Evolutionary conservation across 208 protist genomes (phyloP), one percentile per base, ranked within the genome.

Genomic region (Acanthamoeba rhysodes): DNA sequence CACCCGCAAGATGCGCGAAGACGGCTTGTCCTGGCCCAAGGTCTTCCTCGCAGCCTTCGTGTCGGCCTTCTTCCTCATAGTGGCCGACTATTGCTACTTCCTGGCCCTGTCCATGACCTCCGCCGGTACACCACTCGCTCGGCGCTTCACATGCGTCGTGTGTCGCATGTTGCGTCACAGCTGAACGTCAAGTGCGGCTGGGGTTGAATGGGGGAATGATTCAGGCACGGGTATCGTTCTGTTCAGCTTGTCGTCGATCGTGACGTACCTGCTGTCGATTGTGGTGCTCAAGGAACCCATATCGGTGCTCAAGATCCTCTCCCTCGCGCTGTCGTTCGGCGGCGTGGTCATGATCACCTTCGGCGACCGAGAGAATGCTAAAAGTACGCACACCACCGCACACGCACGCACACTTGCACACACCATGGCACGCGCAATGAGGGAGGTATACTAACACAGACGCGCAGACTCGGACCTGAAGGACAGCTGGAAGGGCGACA

Each of bases 401-500:
- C 24, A 57, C 12, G 53, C 18, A 20, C 12, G 53, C 53, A 57
- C 14, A 22, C 18, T 2, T 4, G 37, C 45, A 48, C 45, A 10
- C 45, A 41, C 37, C 37, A 41, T 4, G 1, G 37, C n/a, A n/a
- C n/a, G 6, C 41, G 41, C 41, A 48, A 48, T 48, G 45, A 10
- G 0, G 14, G 45, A 48, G 45, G 10, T 48, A 10, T 48, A 1
- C 45, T 48, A 48, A 48, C 14, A 48, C 20, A 62, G 6, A 24
- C 10, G 20, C 14, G 4, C 57, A 62, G 57, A 62, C 20, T 62
- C 57, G 20, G 22, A 82, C 8, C 24, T 82, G 72, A 82, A 82
- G 37, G 72, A 82, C 27, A 82, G 72, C 72, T 82, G 72, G 72
- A 82, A 82, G 41, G 72, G 72, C 20, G 72, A 82, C 72, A n/a